Evolutionary conservation across 257 asterid species (phyloP), one percentile per base, ranked within the genome.

Genomic region (Solanum infundibuliforme): DNA sequence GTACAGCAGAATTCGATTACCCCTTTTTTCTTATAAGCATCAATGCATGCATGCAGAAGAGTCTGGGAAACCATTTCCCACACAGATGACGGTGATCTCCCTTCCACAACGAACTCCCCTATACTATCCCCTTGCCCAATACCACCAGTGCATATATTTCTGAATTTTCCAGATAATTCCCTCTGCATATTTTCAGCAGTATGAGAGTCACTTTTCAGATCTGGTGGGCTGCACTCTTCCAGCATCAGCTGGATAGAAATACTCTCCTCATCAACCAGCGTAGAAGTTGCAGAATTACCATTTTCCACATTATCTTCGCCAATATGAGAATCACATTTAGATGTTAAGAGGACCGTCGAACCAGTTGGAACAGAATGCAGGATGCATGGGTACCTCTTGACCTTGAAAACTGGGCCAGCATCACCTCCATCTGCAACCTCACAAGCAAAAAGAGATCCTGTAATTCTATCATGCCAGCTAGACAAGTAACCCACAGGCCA

Each of bases 401-500:
- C 93, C 86, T 91, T 91, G 88, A 93, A 97, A 82, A 90, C 88
- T 81, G 99, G 99, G 83, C 99, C 99, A 84, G 86, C 85, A 87
- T 95, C 95, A 83, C 98, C 99, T 52, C 99, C 99, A 90, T 96
- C 98, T 85, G 92, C 90, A 86, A 97, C 92, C 87, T 92, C 98
- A 90, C 98, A 95, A 48, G 90, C 87, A 93, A 96, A 97, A 87
- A 97, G 89, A 69, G 99, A 97, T 87, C 99, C 99, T 3, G 99
- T 94, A 66, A 95, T 88, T 85, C 92, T 95, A 88, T 97, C 99
- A 87, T 97, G 99, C 99, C 99, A 97, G 95, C 95, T 92, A 87
- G 94, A 92, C 91, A 90, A 90, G 91, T 96, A 97, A 87, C 99
- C 99, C 86, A 95, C 93, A 76, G 99, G 99, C 96, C 98, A 97